phyloP scores from a whole-genome alignment of 139 green algal genomes.

The Pycnococcus provasolii region DNA sequence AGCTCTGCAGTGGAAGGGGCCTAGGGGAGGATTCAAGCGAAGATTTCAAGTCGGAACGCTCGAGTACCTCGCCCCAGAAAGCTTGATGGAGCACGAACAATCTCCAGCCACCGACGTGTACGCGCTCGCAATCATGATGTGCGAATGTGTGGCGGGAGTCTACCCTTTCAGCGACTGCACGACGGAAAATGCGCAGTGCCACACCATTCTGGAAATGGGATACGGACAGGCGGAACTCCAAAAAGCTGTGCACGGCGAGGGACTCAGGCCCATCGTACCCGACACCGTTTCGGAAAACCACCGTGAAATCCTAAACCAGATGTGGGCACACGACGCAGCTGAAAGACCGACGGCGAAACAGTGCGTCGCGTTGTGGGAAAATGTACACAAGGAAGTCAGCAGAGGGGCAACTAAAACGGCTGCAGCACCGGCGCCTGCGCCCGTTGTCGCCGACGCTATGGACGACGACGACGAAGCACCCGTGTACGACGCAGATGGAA shows the following conservation, averaged over 20 bases:
- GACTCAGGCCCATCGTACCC: slow-evolving; percentile 57
- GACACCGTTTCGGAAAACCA: slow-evolving; percentile 25
- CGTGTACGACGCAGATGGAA: slow-evolving; percentile 30
- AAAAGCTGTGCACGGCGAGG: slow-evolving; percentile 61
- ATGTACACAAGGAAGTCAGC: too few species aligned
- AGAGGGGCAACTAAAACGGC: too few species aligned
- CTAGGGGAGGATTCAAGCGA: slow-evolving; percentile 14
- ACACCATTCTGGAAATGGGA: slow-evolving; percentile 81
- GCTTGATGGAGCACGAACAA: slow-evolving; percentile 38
- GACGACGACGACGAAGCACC: slow-evolving; percentile 33
- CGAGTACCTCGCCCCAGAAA: slow-evolving; percentile 82
- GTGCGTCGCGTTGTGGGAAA: too few species aligned
- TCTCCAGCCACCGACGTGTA: slow-evolving; percentile 61
- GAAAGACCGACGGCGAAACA: too few species aligned
- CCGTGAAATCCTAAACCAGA: slow-evolving; percentile 39
- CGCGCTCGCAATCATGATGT: slow-evolving; percentile 58
- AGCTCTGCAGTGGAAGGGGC: background rate
- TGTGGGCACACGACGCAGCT: background rate
- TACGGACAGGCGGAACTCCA: slow-evolving; percentile 75
- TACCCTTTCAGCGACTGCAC: slow-evolving; percentile 58
- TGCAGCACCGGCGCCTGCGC: too few species aligned
- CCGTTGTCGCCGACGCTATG: slow-evolving; percentile 27
- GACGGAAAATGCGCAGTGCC: slow-evolving; percentile 67
- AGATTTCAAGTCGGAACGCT: slow-evolving; percentile 56
- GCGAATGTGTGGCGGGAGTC: slow-evolving; percentile 48